These are phyloP conservation scores for Conidiobolus coronatus DNA, from an alignment of 371 early-diverging fungal species.

Conservation along the genomic window DNA sequence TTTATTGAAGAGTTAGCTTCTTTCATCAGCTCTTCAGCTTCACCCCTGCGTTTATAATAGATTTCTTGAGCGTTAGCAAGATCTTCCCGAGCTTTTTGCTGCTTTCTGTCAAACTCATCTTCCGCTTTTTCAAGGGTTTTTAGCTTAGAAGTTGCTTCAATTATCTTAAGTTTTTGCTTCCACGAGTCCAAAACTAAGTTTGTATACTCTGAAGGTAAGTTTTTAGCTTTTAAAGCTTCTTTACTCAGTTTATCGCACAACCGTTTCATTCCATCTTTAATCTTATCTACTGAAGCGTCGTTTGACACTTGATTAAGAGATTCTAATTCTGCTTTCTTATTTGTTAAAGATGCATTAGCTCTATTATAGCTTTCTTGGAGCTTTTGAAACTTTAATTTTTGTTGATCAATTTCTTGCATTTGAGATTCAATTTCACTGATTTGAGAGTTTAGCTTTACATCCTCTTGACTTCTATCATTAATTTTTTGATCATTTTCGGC, in stretches of 20 bases:
- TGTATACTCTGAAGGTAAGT: too few relatives aligned
- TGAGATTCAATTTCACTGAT: not conserved
- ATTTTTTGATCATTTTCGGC: conserved; percentile 1
- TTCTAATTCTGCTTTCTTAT: not conserved
- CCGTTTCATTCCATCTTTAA: not conserved
- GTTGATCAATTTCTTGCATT: not conserved
- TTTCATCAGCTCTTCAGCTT: conserved; percentile 14
- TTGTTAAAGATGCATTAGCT: not conserved
- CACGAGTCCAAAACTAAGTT: too few relatives aligned
- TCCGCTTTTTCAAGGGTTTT: not conserved
- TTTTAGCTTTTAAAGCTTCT: too few relatives aligned
- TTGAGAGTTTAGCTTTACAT: conserved; percentile 5
- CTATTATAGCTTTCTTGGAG: conserved; percentile 6
- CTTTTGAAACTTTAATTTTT: conserved; percentile 7
- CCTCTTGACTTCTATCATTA: not conserved
- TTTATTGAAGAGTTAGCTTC: conserved; percentile 18
- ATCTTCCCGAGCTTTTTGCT: not conserved
- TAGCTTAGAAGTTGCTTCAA: too few relatives aligned
- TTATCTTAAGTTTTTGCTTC: too few relatives aligned
- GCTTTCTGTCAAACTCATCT: not conserved
- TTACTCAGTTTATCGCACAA: too few relatives aligned
- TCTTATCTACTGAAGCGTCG: conserved; percentile 8
- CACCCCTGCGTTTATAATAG: conserved; percentile 13
- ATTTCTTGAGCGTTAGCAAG: conserved; percentile 8
- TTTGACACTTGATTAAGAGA: conserved; percentile 7